Base-by-base conservation (phyloP, 2,329 filamentous ascomycete genomes). In the Cordyceps pruinosa region DNA sequence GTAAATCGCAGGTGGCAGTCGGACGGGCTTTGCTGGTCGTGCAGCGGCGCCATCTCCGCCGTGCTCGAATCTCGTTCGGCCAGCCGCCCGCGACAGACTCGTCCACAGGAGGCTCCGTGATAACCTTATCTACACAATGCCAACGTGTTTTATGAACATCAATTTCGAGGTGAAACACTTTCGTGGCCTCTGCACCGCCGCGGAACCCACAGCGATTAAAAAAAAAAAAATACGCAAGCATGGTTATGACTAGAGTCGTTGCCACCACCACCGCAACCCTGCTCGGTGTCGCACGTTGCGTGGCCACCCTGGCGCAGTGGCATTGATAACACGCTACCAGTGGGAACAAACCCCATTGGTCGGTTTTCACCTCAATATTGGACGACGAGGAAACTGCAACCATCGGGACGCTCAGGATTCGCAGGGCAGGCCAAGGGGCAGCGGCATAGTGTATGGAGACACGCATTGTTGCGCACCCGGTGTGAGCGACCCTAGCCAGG, bases 321-420 rank as follows among this genome's bases (percentile, higher is more conserved):
- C 48, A 58, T 66, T 10, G 73, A 75, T 59, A 73, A 72, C 58
- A 75, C 73, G 0, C 65, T 69, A n/a, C 65, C 69, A 2, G 64
- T 62, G 5, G 73, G 73, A 4, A 63, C 60, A 2, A 73, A 74
- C 50, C 68, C 69, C 5, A 71, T 75, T 60, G 49, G 52, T 8
- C 55, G 60, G n/a, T 63, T 69, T 13, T 61, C 54, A 0, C 65
- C 67, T 37, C 8, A n/a, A 21, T 19, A 41, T 65, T 75, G 1
- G 73, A 72, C 23, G 63, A n/a, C n/a, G n/a, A n/a, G n/a, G n/a
- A n/a, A n/a, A n/a, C n/a, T n/a, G n/a, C n/a, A n/a, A n/a, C n/a
- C n/a, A n/a, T n/a, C n/a, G n/a, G n/a, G n/a, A n/a, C 28, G 28
- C 17, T 41, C 30, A 15, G 17, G 2, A 71, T 74, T 73, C 59